Base-by-base conservation (phyloP, 192 early-diverging fungal species). In the Allomyces macrogynus region DNA sequence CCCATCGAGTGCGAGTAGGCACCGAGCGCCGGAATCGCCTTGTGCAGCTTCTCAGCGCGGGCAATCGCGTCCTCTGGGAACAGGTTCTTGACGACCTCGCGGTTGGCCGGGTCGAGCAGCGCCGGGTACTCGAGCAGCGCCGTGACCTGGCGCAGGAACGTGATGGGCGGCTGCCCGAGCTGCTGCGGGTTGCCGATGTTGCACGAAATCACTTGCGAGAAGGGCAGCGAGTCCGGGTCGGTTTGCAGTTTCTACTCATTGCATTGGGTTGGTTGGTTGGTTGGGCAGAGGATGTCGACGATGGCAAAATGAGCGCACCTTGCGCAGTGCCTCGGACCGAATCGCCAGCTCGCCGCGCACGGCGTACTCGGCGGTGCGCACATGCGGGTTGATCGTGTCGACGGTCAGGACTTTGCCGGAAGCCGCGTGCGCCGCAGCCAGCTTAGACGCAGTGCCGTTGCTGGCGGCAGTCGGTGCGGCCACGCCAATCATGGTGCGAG, bases 1-100 rank as follows among this genome's bases (percentile, higher is more conserved):
- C 94, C 95, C 73, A 95, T 87, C 23, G 93, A 97, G 69, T 95
- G 93, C 23, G 86, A 89, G 74, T 99, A 99, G 14, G 92, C 91
- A 42, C 95, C 95, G 3, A 84, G 73, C 24, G 85, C 86, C 43
- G 84, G 83, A 64, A 88, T 78, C 24, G 90, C 77, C 60, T 78
- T 79, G 60, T 87, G 63, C 60, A 94, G 80, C 32, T 80, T 72
- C 62, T 84, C 81, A 25, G 95, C 93, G 27, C 93, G 80, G 32
- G 74, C 84, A 67, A 95, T 88, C 1, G 89, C 92, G 71, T 99
- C 95, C 4, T 71, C 69, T 10, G 92, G 86, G 76, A 87, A 96
- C 40, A 99, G 73, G 18, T 74, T 65, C 23, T 66, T 42, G 24
- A 78, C 72, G 26, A 66, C 25, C 22, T 73, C 67, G 43, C 80